Evolutionary conservation across 352 stramenopile species (phyloP).

Genomic region (Elongisporangium senticosum): DNA sequence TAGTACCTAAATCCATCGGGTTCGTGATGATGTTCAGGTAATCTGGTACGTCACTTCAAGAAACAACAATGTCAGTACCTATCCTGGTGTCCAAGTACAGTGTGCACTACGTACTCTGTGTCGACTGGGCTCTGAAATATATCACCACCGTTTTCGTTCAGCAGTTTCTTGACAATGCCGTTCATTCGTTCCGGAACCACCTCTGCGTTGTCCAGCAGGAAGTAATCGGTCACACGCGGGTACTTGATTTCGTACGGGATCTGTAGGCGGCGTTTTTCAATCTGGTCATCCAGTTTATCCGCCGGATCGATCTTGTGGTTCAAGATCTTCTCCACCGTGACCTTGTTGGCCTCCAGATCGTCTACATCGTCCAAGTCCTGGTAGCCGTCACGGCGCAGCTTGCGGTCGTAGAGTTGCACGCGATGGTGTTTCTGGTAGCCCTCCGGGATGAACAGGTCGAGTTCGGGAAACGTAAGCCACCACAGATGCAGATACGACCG

Average conservation of each 20-base stretch:
- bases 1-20: constrained; percentile 85
- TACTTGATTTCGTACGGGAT: constrained; percentile 45
- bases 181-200: constrained; percentile 60
- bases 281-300: constrained; percentile 80
- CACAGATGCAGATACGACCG: constrained; percentile 86
- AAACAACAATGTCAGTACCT: constrained; percentile 4
- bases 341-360: constrained; percentile 81
- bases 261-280: constrained; percentile 63
- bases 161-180: constrained; percentile 76
- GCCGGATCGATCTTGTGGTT: constrained; percentile 79
- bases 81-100: not conserved
- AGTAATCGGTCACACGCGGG: constrained; percentile 76
- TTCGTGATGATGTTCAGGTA: constrained; percentile 86
- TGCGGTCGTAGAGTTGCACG: constrained; percentile 82
- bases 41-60: constrained; percentile 57
- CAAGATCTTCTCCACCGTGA: constrained; percentile 86
- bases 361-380: constrained; percentile 84
- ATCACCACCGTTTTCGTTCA: constrained; percentile 78
- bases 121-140: constrained; percentile 81
- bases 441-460: constrained; percentile 80
- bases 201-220: constrained; percentile 73
- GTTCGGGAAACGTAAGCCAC: constrained; percentile 84
- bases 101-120: constrained; percentile 35
- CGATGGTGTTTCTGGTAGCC: constrained; percentile 84
- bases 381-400: constrained; percentile 75